phyloP scores from a whole-genome alignment of 495 filamentous ascomycete species.

The Alectoria sarmentosa region DNA sequence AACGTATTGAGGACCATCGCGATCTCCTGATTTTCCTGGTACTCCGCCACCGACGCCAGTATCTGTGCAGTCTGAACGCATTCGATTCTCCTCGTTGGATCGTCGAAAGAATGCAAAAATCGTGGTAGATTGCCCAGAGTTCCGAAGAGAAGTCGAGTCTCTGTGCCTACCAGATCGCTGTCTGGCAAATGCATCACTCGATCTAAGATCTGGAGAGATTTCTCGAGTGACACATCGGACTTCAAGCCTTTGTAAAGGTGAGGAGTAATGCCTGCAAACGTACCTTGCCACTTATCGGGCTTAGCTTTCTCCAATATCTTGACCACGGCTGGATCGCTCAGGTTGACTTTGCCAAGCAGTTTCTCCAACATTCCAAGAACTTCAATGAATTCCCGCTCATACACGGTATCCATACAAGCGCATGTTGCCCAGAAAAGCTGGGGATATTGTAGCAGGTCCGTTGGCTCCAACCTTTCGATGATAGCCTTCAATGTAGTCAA shows the following conservation, averaged over 20 bases:
- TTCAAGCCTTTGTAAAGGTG: slow-evolving; percentile 86
- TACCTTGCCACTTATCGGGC: slow-evolving; percentile 82
- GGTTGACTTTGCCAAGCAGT: slow-evolving; percentile 74
- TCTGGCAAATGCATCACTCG: slow-evolving; percentile 71
- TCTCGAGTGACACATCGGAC: slow-evolving; percentile 71
- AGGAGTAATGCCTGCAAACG: slow-evolving; percentile 79
- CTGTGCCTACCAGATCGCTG: slow-evolving; percentile 72
- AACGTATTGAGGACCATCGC: slow-evolving; percentile 60
- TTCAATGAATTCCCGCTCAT: slow-evolving; percentile 90
- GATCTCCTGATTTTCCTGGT: slow-evolving; percentile 52
- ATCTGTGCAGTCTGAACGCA: slow-evolving; percentile 57
- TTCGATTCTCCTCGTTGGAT: slow-evolving; percentile 44
- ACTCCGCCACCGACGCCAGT: slow-evolving; percentile 64
- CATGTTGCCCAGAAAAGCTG: slow-evolving; percentile 97
- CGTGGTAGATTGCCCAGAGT: slow-evolving; percentile 84
- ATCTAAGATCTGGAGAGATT: slow-evolving; percentile 71
- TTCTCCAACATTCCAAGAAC: slow-evolving; percentile 87
- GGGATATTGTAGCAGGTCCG: slow-evolving; percentile 77
- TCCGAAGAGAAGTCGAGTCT: slow-evolving; percentile 73
- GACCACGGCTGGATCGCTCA: slow-evolving; percentile 62
- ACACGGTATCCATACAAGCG: slow-evolving; percentile 90
- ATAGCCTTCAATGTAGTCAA: slow-evolving; percentile 87
- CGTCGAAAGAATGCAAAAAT: slow-evolving; percentile 75
- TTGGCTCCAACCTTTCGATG: slow-evolving; percentile 70
- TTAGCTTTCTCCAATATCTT: slow-evolving; percentile 64